These are phyloP conservation scores for Colletotrichum karsti DNA, from an alignment of 2,329 filamentous ascomycete species.

Conservation along the genomic window DNA sequence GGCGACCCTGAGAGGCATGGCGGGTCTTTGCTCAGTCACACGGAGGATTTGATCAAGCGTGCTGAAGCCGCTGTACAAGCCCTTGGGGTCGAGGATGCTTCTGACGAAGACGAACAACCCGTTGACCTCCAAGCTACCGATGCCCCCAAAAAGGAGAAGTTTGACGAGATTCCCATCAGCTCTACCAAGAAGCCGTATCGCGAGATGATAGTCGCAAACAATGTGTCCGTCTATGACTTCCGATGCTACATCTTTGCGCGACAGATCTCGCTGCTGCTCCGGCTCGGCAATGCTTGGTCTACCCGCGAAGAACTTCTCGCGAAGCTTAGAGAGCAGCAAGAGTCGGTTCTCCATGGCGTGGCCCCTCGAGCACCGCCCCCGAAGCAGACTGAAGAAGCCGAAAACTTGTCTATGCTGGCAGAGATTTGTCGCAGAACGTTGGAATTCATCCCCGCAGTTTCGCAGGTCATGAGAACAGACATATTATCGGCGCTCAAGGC, in stretches of 20 bases:
- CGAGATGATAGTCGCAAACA: slow-evolving; percentile 90
- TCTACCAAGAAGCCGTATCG: slow-evolving; percentile 82
- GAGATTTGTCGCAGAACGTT: slow-evolving; percentile 86
- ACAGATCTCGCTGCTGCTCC: slow-evolving; percentile 82
- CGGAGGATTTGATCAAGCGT: slow-evolving; percentile 74
- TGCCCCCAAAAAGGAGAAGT: slow-evolving; percentile 43
- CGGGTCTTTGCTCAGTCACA: slow-evolving; percentile 76
- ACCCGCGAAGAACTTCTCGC: slow-evolving; percentile 69
- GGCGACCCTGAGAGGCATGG: slow-evolving; percentile 72
- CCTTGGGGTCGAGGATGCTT: slow-evolving; percentile 36
- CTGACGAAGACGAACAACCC: slow-evolving; percentile 48
- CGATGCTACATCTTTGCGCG: slow-evolving; percentile 92
- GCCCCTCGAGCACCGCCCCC: slow-evolving; percentile 59
- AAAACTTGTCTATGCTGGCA: slow-evolving; percentile 82
- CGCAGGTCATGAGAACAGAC: slow-evolving; percentile 82
- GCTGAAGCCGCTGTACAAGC: slow-evolving; percentile 61
- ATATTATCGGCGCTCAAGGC: slow-evolving; percentile 67
- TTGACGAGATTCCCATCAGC: slow-evolving; percentile 68
- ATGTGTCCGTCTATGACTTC: slow-evolving; percentile 97
- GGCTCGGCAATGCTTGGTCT: slow-evolving; percentile 79
- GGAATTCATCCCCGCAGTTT: slow-evolving; percentile 84
- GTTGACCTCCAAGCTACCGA: slow-evolving; percentile 60
- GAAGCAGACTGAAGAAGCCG: slow-evolving; percentile 66
- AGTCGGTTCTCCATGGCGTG: slow-evolving; percentile 64
- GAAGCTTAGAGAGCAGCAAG: slow-evolving; percentile 70